A percentile compares a stretch with the other conserved stretches of the same genome.
Conservation (phyloP, 2,329 filamentous ascomycete species). For the Aspergillus uvarum region DNA sequence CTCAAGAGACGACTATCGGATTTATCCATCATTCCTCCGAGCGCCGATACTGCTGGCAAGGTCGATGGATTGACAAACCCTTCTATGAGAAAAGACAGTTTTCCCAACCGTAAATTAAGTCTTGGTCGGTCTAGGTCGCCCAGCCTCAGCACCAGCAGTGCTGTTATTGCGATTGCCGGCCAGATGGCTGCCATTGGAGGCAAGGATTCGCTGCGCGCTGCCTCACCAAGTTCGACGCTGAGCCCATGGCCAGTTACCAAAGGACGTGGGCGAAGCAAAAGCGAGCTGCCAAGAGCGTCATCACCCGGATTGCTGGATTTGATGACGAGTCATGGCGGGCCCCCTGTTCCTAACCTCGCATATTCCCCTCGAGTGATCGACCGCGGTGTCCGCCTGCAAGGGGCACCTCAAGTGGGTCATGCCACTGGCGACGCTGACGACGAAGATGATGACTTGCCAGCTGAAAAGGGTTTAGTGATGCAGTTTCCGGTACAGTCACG, state of each 20-base stretch:
- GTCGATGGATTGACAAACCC: conserved; percentile 20
- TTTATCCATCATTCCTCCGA: conserved; percentile 29
- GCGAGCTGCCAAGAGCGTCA: conserved; percentile 52
- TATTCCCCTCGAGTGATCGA: conserved; percentile 39
- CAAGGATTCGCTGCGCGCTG: conserved; percentile 59
- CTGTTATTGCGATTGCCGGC: conserved; percentile 47
- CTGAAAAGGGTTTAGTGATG: conserved; percentile 62
- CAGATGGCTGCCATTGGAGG: conserved; percentile 47
- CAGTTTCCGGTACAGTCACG: conserved; percentile 64
- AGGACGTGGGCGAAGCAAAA: conserved; percentile 55
- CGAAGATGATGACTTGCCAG: conserved; percentile 56
- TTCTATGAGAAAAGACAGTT: conserved; percentile 33
- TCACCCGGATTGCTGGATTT: conserved; percentile 52
- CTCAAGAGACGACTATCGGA: conserved; percentile 48
- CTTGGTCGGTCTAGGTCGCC: conserved; percentile 41
- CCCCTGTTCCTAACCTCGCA: conserved; percentile 57
- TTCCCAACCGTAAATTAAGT: conserved; percentile 39
- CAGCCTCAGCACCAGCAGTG: conserved; percentile 40
- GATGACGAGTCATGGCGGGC: conserved; percentile 58
- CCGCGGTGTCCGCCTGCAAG: conserved; percentile 16
- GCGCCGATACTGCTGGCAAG: conserved; percentile 26
- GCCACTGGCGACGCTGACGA: conserved; percentile 46
- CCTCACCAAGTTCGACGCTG: conserved; percentile 39
- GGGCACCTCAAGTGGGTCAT: conserved; percentile 8
- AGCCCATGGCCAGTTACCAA: conserved; percentile 50